Evolutionary conservation across 1,284 basidiomycete species (phyloP), one percentile per base, ranked within the genome.

Genomic region (Rugosomyces carneus): DNA sequence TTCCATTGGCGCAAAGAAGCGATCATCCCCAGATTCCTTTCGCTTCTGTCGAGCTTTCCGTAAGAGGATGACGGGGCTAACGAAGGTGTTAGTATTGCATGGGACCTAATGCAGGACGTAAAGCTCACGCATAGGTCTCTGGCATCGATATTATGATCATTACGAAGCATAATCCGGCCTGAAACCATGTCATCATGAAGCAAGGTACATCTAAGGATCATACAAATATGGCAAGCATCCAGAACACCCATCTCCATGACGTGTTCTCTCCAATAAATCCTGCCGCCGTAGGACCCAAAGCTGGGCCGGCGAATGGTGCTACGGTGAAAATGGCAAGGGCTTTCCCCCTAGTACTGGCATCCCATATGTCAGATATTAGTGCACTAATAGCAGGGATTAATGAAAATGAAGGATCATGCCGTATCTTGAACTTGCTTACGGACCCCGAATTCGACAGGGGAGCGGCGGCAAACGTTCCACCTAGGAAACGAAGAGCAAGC

Each of bases 171-270:
- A 63, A 48, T 4, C 72, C 69, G 37, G 72, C 66, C 70, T 72
- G 38, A 39, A 6, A 41, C 8, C 24, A 34, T 31, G 26, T 44
- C n/a, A 27, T 21, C 16, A 27, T 16, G 34, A 20, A 32, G 16
- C 15, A 3, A 9, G 24, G 35, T 45, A 4, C 21, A 9, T 13
- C 2, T 10, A 26, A 9, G 37, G 3, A 20, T 61, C 75, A 63
- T 47, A 78, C 76, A 56, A 91, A 90, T 26, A 80, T 72, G 9
- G 84, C 72, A 32, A 86, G 62, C 34, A 88, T 70, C 84, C 85
- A 91, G 67, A 82, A 92, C 9, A 84, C 57, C 85, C 84, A 89
- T 36, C 81, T 70, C 80, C 82, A 90, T 4, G 73, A 74, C 0
- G 73, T 66, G 29, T 73, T 57, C 15, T 72, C 66, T 8, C 64